Base-by-base conservation (phyloP, 352 stramenopile genomes). In the Pythium volutum region DNA sequence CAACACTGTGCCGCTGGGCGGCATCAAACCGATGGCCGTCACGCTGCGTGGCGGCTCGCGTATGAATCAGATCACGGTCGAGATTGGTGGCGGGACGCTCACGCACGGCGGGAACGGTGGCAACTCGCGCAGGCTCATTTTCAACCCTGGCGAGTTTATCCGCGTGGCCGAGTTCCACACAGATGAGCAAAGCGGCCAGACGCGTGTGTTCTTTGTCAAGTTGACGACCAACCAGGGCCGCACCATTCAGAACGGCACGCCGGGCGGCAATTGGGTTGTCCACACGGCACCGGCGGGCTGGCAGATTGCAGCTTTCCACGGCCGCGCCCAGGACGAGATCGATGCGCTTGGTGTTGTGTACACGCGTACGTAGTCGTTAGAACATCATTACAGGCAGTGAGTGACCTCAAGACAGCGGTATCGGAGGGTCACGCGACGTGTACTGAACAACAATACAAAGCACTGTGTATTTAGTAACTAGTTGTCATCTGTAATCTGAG, bases 261-360 rank as follows among this genome's bases (percentile, higher is more conserved):
- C 70, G 48, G 82, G 71, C 29, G 23, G 38, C 7, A 67, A 45
- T 33, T 53, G 68, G 20, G 76, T 55, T 18, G 59, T 66, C 22
- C 71, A 60, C 10, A 55, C 74, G 60, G 76, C 74, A 5, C 69
- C 74, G 12, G 42, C 65, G 2, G 76, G 71, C 3, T 85, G 70
- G 34, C 74, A 85, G 49, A 71, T 85, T 48, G 79, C 69, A 27
- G 71, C 57, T 20, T 85, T 82, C 62, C 76, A 85, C 53, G 74
- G 76, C 18, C 71, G 74, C 12, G 51, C 68, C 5, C 69, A 72
- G 1, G 62, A 77, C 33, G 67, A 69, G 18, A 54, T 82, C 20
- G 76, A 85, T 34, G 64, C 70, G 1, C 58, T 85, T 5, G 74
- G 74, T 15, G 74, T 63, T 2, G 70, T 82, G 38, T 84, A 70